Conservation (phyloP, 1,284 basidiomycete species). For the Inonotus hispidus region DNA sequence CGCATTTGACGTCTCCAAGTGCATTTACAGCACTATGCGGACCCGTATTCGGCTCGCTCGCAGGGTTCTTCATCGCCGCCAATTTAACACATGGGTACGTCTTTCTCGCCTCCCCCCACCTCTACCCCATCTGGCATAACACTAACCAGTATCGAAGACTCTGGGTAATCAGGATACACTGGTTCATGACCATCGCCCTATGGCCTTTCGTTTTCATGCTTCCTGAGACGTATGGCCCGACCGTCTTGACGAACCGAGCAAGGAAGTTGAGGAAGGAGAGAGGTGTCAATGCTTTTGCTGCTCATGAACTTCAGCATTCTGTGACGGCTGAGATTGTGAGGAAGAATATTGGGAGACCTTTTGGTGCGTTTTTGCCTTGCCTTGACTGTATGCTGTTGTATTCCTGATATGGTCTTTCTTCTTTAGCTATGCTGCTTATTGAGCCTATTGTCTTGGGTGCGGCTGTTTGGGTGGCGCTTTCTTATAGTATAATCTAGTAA, state of each 20-base stretch:
- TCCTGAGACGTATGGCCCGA: constrained; percentile 27
- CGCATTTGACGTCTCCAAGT: constrained; percentile 5
- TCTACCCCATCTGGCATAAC: no score
- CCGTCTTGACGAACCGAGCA: constrained; percentile 23
- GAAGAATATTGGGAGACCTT: constrained; percentile 24
- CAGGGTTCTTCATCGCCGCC: constrained; percentile 26
- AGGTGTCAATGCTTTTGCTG: constrained; percentile 21
- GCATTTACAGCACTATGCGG: constrained; percentile 23
- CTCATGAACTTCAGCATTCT: constrained; percentile 23
- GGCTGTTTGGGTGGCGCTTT: constrained; percentile 25
- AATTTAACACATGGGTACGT: constrained; percentile 20
- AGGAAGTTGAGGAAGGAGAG: constrained; percentile 22
- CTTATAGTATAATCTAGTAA: constrained; percentile 29
- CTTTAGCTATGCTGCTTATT: constrained; percentile 25
- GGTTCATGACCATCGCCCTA: constrained; percentile 23
- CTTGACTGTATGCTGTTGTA: background rate
- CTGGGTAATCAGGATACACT: constrained; percentile 27
- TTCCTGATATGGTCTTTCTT: background rate
- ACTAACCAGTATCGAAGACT: no score
- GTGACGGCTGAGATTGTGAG: constrained; percentile 21
- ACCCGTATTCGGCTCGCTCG: constrained; percentile 23
- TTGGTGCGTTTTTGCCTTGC: constrained; percentile 19
- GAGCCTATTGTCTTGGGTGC: constrained; percentile 28
- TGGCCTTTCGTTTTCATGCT: constrained; percentile 26
- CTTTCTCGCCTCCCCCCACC: no score